Conservation (phyloP, 345 rosid genomes). For the Erucastrum elatum region DNA sequence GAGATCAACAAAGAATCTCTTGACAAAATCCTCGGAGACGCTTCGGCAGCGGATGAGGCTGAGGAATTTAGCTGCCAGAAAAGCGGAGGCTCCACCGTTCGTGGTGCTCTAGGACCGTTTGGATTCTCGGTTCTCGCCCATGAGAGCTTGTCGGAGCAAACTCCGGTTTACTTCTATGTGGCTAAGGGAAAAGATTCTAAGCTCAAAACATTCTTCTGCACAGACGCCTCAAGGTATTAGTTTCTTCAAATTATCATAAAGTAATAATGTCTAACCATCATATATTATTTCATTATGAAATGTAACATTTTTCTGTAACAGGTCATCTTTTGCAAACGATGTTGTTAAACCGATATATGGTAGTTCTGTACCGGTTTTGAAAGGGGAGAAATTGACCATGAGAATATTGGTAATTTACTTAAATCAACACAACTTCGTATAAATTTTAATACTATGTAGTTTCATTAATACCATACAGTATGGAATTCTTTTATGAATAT, state of each 20-base stretch:
- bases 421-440: neutral
- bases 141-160: slow-evolving; percentile 56
- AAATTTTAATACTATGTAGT: neutral
- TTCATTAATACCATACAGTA: neutral
- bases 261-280: neutral
- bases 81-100: slow-evolving; percentile 57
- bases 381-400: slow-evolving; percentile 62
- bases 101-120: slow-evolving; percentile 84
- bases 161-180: slow-evolving; percentile 85
- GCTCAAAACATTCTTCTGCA: slow-evolving; percentile 71
- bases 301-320: slow-evolving; percentile 32
- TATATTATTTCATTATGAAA: neutral
- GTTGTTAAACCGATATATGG: slow-evolving; percentile 67
- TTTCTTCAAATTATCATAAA: neutral
- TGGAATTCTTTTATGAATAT: neutral
- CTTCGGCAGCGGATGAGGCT: slow-evolving; percentile 27
- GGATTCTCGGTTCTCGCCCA: slow-evolving; percentile 84
- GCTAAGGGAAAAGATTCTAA: slow-evolving; percentile 56
- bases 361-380: slow-evolving; percentile 59
- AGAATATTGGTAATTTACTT: slow-evolving; percentile 60
- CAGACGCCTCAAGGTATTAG: slow-evolving; percentile 65
- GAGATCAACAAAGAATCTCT: slow-evolving; percentile 58
- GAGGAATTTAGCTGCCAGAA: slow-evolving; percentile 57
- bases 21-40: slow-evolving; percentile 39
- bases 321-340: slow-evolving; percentile 72